A percentile compares a stretch with the other conserved stretches of the same genome.
Conservation (phyloP, 1,284 basidiomycete genomes). For the Sporisorium graminicola region DNA sequence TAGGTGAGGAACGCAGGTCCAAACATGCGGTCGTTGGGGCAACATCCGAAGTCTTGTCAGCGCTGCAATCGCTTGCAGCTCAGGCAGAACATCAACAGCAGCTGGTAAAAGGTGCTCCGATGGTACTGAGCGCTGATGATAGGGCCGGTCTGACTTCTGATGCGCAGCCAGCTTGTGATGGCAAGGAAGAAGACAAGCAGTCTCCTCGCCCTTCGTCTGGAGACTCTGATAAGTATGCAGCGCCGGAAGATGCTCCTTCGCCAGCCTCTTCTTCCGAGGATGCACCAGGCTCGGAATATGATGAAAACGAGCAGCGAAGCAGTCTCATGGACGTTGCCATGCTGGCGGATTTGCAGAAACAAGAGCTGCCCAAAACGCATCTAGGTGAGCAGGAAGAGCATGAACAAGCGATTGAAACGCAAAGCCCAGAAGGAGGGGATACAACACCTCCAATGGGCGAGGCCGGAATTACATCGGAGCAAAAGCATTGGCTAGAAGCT, state of each 20-base stretch:
- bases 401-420: neutral
- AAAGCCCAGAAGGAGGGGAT: neutral
- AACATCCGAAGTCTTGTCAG: neutral
- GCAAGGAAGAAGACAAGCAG: neutral
- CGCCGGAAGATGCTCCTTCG: conserved; percentile 17
- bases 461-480: neutral
- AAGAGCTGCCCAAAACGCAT: neutral
- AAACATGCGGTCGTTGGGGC: neutral
- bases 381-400: neutral
- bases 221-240: too few relatives aligned
- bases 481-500: neutral
- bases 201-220: neutral
- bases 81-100: neutral
- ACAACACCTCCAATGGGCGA: neutral
- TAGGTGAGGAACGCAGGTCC: neutral
- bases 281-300: conserved; percentile 43
- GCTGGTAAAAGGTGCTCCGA: neutral
- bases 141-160: neutral
- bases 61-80: neutral
- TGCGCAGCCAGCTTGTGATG: neutral
- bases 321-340: neutral
- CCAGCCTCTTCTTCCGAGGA: conserved; percentile 41
- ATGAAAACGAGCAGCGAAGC: conserved; percentile 8
- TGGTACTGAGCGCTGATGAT: neutral
- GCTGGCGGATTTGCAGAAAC: neutral